Conservation (phyloP, 352 stramenopile species). For the Phytopythium oedochilum region DNA sequence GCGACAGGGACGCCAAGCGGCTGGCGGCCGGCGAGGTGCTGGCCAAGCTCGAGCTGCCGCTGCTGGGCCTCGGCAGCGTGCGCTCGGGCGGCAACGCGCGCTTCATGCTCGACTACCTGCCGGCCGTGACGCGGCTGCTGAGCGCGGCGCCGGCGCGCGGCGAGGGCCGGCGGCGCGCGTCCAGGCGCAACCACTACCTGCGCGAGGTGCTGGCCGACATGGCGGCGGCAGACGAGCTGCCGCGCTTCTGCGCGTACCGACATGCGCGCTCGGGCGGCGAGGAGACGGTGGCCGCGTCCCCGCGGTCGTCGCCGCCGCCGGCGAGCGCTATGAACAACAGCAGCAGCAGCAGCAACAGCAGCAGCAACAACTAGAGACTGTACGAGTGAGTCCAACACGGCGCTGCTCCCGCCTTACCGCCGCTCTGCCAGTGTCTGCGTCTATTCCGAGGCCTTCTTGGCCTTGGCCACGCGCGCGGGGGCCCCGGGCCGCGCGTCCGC, state of each 20-base stretch:
- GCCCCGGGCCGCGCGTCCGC: constrained; percentile 22
- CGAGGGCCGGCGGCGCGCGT: constrained; percentile 55
- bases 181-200: constrained; percentile 71
- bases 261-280: constrained; percentile 23
- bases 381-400: no score
- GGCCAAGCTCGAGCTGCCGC: constrained; percentile 44
- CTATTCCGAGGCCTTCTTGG: constrained; percentile 70
- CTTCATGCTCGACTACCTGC: constrained; percentile 68
- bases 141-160: constrained; percentile 39
- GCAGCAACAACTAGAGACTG: no score
- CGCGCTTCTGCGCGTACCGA: constrained; percentile 42
- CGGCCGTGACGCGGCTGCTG: constrained; percentile 54
- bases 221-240: constrained; percentile 53
- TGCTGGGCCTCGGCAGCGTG: constrained; percentile 31
- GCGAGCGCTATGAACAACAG: no score
- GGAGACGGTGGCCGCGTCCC: constrained; percentile 50
- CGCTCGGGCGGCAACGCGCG: constrained; percentile 25
- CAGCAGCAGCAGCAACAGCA: no score
- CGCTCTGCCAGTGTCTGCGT: constrained; percentile 7
- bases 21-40: constrained; percentile 16
- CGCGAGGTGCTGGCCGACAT: constrained; percentile 70
- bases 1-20: constrained; percentile 4
- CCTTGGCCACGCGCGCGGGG: constrained; percentile 32
- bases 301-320: constrained; percentile 19
- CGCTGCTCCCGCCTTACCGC: neutral